Conservation (phyloP, 2,329 filamentous ascomycete genomes). For the Colletotrichum sp. region DNA sequence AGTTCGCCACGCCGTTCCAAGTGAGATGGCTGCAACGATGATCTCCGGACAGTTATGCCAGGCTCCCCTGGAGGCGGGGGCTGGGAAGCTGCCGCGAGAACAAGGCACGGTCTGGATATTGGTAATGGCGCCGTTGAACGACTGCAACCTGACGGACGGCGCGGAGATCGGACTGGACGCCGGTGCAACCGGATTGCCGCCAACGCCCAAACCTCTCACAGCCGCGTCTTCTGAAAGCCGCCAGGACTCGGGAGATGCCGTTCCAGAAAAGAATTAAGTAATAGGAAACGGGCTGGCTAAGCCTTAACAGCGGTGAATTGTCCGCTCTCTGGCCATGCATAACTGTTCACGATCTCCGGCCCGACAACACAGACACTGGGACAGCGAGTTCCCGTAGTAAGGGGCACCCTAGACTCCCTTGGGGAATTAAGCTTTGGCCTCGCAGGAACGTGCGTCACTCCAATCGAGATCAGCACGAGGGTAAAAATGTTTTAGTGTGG, state of each 20-base stretch:
- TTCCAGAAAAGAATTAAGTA: not conserved
- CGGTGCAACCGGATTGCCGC: not conserved
- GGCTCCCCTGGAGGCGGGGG: not conserved
- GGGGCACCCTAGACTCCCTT: not conserved
- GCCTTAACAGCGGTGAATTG: not conserved
- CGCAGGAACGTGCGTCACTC: slow-evolving; percentile 11
- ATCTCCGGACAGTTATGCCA: not conserved
- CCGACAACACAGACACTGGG: not conserved
- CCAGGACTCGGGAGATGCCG: not conserved
- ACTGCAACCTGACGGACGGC: not conserved
- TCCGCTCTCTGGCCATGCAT: not conserved
- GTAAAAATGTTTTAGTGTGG: not conserved
- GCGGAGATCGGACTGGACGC: not conserved
- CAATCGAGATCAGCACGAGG: slow-evolving; percentile 8
- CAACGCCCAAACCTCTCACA: not conserved
- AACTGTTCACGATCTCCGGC: not conserved
- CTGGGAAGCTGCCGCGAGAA: not conserved
- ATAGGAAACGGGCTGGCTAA: not conserved
- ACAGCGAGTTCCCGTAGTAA: not conserved
- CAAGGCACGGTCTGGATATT: not conserved
- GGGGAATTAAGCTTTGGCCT: not conserved
- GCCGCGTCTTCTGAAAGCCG: not conserved
- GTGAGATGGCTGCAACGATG: slow-evolving; percentile 7
- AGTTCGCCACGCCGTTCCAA: not conserved
- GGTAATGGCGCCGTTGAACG: not conserved